phyloP scores from a whole-genome alignment of 257 asterid genomes.

The Solanum acaule region DNA sequence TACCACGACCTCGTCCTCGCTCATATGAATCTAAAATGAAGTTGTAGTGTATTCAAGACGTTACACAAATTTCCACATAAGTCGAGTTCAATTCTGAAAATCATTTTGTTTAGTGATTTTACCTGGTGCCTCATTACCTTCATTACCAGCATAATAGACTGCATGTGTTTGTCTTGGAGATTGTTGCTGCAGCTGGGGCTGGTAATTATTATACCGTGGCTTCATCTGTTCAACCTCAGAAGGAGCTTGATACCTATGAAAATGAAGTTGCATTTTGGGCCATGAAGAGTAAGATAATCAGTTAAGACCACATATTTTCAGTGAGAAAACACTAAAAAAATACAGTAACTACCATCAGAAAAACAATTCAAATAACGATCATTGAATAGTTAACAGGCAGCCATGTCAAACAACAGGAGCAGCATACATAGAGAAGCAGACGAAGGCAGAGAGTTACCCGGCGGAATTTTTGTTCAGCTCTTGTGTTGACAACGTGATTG shows the following conservation, averaged over 20 bases:
- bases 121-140: conserved; percentile 32
- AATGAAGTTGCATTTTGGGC: neutral
- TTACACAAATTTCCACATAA: neutral
- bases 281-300: neutral
- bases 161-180: conserved; percentile 63
- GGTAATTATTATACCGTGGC: conserved; percentile 43
- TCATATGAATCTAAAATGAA: conserved; percentile 54
- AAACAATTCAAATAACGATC: neutral
- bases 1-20: conserved; percentile 82
- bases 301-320: neutral
- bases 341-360: neutral
- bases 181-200: conserved; percentile 29
- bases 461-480: conserved; percentile 83
- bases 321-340: neutral
- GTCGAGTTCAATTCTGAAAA: neutral
- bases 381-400: neutral
- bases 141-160: conserved; percentile 38
- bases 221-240: conserved; percentile 39
- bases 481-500: conserved; percentile 63
- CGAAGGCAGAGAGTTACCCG: conserved; percentile 38
- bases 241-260: conserved; percentile 78
- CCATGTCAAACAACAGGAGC: neutral
- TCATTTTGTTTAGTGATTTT: neutral
- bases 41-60: neutral
- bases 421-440: neutral